Conservation (phyloP, 257 asterid genomes). For the Paulownia fortunei region DNA sequence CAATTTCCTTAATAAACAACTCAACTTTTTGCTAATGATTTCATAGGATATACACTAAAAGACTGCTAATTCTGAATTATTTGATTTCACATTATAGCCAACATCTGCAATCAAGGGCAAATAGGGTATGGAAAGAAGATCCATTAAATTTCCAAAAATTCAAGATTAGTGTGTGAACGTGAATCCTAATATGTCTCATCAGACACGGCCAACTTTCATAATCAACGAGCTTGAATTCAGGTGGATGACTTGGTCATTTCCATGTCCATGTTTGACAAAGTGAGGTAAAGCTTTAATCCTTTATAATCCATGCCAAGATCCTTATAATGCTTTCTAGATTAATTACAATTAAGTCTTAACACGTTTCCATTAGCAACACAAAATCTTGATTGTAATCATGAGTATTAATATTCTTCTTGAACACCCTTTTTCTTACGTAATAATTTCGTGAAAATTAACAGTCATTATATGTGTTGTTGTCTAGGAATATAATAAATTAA, state of each 20-base stretch:
- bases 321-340: constrained; percentile 27
- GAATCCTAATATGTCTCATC: constrained; percentile 17
- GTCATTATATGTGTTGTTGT: background rate
- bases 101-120: constrained; percentile 11
- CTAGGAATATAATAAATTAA: no score
- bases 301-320: constrained; percentile 1
- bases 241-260: constrained; percentile 19
- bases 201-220: background rate
- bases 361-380: constrained; percentile 37
- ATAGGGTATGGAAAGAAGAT: background rate
- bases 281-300: constrained; percentile 18
- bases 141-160: background rate
- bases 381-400: constrained; percentile 32
- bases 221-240: background rate
- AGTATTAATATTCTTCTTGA: background rate
- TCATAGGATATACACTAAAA: no score
- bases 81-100: constrained; percentile 7
- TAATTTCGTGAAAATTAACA: constrained; percentile 6
- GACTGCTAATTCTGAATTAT: background rate
- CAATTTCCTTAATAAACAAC: no score
- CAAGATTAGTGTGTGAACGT: constrained; percentile 34
- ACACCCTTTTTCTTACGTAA: background rate
- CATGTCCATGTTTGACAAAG: constrained; percentile 24
- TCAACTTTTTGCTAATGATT: no score
- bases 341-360: constrained; percentile 34